A percentile compares a stretch with the other conserved stretches of the same genome.
Evolutionary conservation across 441 rosid genomes (phyloP).

Genomic region (Euphorbia celastroides): DNA sequence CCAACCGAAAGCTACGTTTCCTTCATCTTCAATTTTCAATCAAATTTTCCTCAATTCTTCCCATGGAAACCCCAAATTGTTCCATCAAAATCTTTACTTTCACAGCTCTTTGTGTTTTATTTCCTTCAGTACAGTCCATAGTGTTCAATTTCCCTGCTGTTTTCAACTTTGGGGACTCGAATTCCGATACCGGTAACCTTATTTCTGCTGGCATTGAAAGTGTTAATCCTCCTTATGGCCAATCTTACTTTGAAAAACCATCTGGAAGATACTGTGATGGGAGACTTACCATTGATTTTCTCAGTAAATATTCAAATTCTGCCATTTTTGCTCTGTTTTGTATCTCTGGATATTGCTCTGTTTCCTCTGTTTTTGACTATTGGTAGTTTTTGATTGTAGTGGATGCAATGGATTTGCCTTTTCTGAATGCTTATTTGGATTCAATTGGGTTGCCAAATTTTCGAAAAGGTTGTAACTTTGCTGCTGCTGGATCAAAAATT

Average conservation of each 20-base stretch:
- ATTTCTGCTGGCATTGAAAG: conserved; percentile 35
- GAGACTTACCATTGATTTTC: conserved; percentile 40
- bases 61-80: conserved; percentile 35
- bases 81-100: conserved; percentile 25
- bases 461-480: conserved; percentile 82
- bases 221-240: conserved; percentile 34
- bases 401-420: conserved; percentile 89
- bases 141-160: conserved; percentile 40
- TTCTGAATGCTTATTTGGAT: conserved; percentile 85
- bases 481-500: conserved; percentile 80
- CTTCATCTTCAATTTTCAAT: not conserved
- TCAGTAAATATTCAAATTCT: conserved; percentile 36
- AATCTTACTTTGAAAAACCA: conserved; percentile 32
- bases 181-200: conserved; percentile 49
- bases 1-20: conserved; percentile 18
- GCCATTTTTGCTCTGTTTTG: conserved; percentile 1
- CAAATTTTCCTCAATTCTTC: not conserved
- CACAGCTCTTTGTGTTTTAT: conserved; percentile 27
- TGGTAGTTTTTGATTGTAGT: conserved; percentile 35
- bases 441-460: conserved; percentile 78
- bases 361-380: not conserved
- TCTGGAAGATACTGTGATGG: conserved; percentile 45
- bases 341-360: not conserved
- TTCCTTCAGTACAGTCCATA: conserved; percentile 36
- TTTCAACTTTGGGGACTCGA: conserved; percentile 53